A percentile compares a stretch with the other conserved stretches of the same genome.
These are phyloP conservation scores for Catharanthus roseus DNA, from an alignment of 257 asterid species.

Conservation along the genomic window DNA sequence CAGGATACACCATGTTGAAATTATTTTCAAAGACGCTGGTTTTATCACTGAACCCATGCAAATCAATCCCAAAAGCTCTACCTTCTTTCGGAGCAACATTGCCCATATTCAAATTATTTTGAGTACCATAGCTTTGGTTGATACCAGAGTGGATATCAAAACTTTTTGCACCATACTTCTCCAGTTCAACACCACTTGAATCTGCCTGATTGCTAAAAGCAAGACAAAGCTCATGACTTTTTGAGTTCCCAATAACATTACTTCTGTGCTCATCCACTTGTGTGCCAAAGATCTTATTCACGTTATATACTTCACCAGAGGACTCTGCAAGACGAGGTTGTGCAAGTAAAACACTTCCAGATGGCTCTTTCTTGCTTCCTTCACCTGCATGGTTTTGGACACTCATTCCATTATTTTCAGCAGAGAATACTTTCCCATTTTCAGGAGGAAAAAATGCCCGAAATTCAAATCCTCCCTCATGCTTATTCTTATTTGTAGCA, in stretches of 20 bases:
- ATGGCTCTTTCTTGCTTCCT: conserved; percentile 30
- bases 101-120: conserved; percentile 21
- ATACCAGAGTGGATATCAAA: conserved; percentile 32
- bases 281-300: conserved; percentile 27
- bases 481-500: conserved; percentile 26
- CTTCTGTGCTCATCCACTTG: conserved; percentile 31
- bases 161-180: conserved; percentile 31
- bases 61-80: conserved; percentile 34
- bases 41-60: conserved; percentile 30
- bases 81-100: conserved; percentile 37
- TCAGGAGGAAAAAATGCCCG: conserved; percentile 38
- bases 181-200: conserved; percentile 30
- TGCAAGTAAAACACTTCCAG: conserved; percentile 29
- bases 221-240: conserved; percentile 53
- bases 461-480: conserved; percentile 31
- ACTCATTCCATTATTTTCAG: conserved; percentile 30
- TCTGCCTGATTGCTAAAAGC: conserved; percentile 39
- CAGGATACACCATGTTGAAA: conserved; percentile 29
- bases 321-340: conserved; percentile 31
- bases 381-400: conserved; percentile 30
- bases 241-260: conserved; percentile 25
- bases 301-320: conserved; percentile 27
- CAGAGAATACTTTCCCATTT: conserved; percentile 25
- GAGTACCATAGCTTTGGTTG: conserved; percentile 31
- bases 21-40: conserved; percentile 30